A percentile compares a stretch with the other conserved stretches of the same genome.
Evolutionary conservation across 228 moss, liverwort and hornwort species (phyloP).

Genomic region (Sphagnum magellanicum): DNA sequence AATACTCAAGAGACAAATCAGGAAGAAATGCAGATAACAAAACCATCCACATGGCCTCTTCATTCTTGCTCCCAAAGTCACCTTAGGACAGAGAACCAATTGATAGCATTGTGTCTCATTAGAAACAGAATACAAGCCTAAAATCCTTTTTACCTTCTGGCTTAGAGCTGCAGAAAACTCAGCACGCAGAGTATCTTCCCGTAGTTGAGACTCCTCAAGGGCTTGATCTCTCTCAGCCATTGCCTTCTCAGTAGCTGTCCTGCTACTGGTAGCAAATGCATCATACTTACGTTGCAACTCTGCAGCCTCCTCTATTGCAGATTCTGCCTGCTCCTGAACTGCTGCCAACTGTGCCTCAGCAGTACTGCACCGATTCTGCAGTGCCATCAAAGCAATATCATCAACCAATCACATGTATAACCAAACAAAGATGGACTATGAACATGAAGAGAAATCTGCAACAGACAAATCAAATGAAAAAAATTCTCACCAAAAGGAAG

Average conservation of each 20-base stretch:
- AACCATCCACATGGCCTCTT: no score
- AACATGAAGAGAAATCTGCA: no score
- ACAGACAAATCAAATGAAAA: no score
- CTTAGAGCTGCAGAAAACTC: slow-evolving; percentile 55
- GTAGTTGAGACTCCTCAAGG: slow-evolving; percentile 62
- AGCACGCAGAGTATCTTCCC: slow-evolving; percentile 76
- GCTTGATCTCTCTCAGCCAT: slow-evolving; percentile 53
- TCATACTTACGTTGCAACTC: slow-evolving; percentile 85
- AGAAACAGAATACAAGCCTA: no score
- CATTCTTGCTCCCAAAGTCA: no score
- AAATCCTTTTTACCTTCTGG: slow-evolving; percentile 38
- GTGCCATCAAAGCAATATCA: neutral
- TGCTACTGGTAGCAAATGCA: slow-evolving; percentile 47
- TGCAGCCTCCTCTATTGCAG: slow-evolving; percentile 76
- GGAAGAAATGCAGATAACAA: no score
- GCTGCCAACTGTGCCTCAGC: slow-evolving; percentile 82
- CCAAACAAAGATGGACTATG: no score
- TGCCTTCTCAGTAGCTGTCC: slow-evolving; percentile 55
- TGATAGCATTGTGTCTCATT: no score
- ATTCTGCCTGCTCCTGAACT: slow-evolving; percentile 63
- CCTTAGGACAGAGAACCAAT: no score
- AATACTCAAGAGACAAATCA: no score
- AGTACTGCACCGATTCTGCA: slow-evolving; percentile 71
- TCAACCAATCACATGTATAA: no score
- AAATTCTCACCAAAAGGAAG: no score